phyloP scores from a whole-genome alignment of 2,329 filamentous ascomycete genomes.

The Clonostachys chloroleuca region DNA sequence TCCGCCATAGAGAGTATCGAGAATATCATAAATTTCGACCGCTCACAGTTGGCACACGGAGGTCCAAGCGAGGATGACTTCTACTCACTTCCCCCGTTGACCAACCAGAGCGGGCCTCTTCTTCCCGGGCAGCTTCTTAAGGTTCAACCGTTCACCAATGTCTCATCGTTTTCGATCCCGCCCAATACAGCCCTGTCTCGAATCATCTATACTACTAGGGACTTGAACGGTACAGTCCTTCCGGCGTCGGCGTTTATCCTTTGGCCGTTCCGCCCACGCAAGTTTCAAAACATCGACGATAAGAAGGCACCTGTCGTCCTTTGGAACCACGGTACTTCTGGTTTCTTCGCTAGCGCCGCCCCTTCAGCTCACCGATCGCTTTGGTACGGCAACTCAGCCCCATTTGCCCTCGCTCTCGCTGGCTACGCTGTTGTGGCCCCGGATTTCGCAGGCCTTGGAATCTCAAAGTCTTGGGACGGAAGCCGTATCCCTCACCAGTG shows the following conservation, averaged over 20 bases:
- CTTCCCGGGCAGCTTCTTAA: conserved; percentile 7
- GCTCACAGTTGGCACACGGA: conserved; percentile 7
- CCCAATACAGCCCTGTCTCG: conserved; percentile 28
- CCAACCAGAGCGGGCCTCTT: not conserved
- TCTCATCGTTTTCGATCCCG: conserved; percentile 1
- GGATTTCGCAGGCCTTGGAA: conserved; percentile 37
- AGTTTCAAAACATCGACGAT: not conserved
- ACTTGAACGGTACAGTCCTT: conserved; percentile 31
- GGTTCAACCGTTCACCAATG: conserved; percentile 7
- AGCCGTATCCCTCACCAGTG: conserved; percentile 32
- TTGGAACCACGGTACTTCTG: conserved; percentile 39
- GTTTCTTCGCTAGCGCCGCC: conserved; percentile 24
- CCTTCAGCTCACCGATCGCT: conserved; percentile 32
- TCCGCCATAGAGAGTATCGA: not conserved
- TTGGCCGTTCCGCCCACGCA: conserved; percentile 28
- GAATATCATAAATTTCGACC: conserved; percentile 5
- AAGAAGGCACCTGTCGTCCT: conserved; percentile 19
- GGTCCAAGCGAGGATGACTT: conserved; percentile 10
- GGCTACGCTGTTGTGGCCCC: conserved; percentile 38
- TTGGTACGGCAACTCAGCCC: conserved; percentile 29
- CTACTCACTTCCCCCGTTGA: conserved; percentile 4
- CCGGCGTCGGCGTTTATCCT: conserved; percentile 41
- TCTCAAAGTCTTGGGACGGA: conserved; percentile 23
- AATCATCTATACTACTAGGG: conserved; percentile 37
- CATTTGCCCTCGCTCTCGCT: conserved; percentile 26